These are phyloP conservation scores for Acephala macrosclerotiorum DNA, from an alignment of 2,329 filamentous ascomycete genomes.

Conservation along the genomic window DNA sequence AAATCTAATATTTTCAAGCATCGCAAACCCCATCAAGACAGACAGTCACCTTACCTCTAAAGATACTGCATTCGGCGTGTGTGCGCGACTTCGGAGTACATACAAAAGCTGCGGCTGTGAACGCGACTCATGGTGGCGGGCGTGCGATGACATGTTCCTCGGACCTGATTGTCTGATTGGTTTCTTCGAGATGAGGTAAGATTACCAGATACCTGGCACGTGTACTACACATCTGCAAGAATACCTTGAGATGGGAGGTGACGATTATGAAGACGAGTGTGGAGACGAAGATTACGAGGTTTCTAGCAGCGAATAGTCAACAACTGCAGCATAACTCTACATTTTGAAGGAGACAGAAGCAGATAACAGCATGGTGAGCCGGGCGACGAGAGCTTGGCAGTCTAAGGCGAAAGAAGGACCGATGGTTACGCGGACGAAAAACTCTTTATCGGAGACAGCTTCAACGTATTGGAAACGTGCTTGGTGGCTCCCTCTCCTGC, in stretches of 20 bases:
- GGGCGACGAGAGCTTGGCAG: not conserved
- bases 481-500: not conserved
- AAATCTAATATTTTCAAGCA: too few species aligned
- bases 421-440: conserved; percentile 4
- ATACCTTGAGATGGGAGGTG: conserved; percentile 3
- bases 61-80: not conserved
- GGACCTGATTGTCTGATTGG: not conserved
- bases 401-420: not conserved
- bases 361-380: not conserved
- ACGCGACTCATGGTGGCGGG: not conserved
- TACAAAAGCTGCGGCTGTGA: not conserved
- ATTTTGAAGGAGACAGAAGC: not conserved
- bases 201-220: not conserved
- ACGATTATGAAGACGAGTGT: not conserved
- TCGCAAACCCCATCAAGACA: too few species aligned
- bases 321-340: not conserved
- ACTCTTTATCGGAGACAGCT: not conserved
- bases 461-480: conserved; percentile 12
- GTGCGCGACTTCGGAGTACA: not conserved
- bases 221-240: conserved; percentile 1
- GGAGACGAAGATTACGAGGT: not conserved
- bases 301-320: not conserved
- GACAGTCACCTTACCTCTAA: not conserved
- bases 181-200: not conserved
- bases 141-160: not conserved